A percentile compares a stretch with the other conserved stretches of the same genome.
These are phyloP conservation scores for Claviceps spartinae DNA, from an alignment of 2,329 filamentous ascomycete genomes.

Conservation along the genomic window DNA sequence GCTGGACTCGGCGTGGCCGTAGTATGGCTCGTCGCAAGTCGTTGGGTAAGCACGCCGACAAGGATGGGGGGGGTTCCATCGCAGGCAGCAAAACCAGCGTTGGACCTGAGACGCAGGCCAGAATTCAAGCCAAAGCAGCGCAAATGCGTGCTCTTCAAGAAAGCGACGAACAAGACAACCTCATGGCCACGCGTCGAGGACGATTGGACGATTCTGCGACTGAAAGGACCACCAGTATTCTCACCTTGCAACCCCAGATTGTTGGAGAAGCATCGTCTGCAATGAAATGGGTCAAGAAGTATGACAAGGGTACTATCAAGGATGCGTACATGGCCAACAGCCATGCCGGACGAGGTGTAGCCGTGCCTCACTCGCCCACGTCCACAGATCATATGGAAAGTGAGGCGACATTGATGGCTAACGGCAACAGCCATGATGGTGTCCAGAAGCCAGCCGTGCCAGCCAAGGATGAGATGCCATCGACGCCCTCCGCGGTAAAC, in stretches of 20 bases:
- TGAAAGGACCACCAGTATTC: slow-evolving; percentile 75
- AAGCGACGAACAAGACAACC: slow-evolving; percentile 35
- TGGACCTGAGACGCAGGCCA: slow-evolving; percentile 80
- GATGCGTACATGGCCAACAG: slow-evolving; percentile 71
- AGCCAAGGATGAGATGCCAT: slow-evolving; percentile 21
- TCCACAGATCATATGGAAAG: slow-evolving; percentile 21
- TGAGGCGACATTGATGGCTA: slow-evolving; percentile 2
- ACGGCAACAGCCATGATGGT: background rate
- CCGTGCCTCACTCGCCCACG: slow-evolving; percentile 17
- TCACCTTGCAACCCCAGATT: slow-evolving; percentile 76
- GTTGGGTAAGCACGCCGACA: slow-evolving; percentile 45
- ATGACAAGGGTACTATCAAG: slow-evolving; percentile 78
- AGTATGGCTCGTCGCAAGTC: slow-evolving; percentile 55
- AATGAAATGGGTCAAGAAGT: slow-evolving; percentile 93
- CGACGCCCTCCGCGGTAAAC: slow-evolving; percentile 4
- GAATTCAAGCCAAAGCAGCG: slow-evolving; percentile 81
- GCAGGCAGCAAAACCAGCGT: slow-evolving; percentile 66
- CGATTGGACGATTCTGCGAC: slow-evolving; percentile 44
- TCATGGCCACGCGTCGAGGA: slow-evolving; percentile 31
- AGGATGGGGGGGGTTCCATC: slow-evolving; percentile 26
- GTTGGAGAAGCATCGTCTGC: slow-evolving; percentile 80
- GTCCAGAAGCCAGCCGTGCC: slow-evolving; percentile 23
- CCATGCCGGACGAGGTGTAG: slow-evolving; percentile 53
- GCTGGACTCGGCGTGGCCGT: slow-evolving; percentile 62
- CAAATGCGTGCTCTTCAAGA: slow-evolving; percentile 63